Evolutionary conservation across 192 early-diverging fungal genomes (phyloP), one percentile per base, ranked within the genome.

Genomic region (Entophlyctis luteolus): DNA sequence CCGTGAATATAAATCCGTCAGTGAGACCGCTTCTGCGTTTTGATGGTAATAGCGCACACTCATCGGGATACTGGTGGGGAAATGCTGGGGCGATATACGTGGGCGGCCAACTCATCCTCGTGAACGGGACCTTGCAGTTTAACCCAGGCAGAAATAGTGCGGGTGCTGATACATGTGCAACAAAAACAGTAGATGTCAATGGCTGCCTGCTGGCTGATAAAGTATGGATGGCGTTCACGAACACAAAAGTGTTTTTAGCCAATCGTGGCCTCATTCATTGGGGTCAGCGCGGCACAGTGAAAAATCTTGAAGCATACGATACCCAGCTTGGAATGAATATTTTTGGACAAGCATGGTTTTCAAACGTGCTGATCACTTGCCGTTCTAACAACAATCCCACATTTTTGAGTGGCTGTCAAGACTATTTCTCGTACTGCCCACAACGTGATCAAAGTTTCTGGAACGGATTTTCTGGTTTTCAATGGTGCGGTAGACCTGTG

Each of bases 211-310:
- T 37, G 8, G 50, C 49, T 16, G n/a, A 35, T 16, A 18, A 32
- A n/a, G 25, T n/a, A 6, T 72, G 70, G 70, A 45, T 72, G 65
- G 8, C 55, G 32, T 72, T 72, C 33, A 68, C 29, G 3, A 68
- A 72, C 46, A 72, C 69, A 6, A 72, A 72, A 52, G 69, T 59
- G 32, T 72, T 72, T 52, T 27, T 72, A n/a, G 62, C 71, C 20
- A 72, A 72, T 27, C 48, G 70, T 4, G 70, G 70, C 38, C 59
- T 72, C 27, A 67, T 69, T 48, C 70, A 72, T 28, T 72, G 70
- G 70, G 70, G 70, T 29, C 33, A 49, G 10, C 55, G 70, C 29
- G 48, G 34, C 14, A 69, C 71, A 47, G 22, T 72, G 36, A 20
- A 60, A 4, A 37, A 45, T 22, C 55, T 46, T 29, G 70, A 72